phyloP scores from a whole-genome alignment of 257 asterid species.

The Gardenia jasminoides region DNA sequence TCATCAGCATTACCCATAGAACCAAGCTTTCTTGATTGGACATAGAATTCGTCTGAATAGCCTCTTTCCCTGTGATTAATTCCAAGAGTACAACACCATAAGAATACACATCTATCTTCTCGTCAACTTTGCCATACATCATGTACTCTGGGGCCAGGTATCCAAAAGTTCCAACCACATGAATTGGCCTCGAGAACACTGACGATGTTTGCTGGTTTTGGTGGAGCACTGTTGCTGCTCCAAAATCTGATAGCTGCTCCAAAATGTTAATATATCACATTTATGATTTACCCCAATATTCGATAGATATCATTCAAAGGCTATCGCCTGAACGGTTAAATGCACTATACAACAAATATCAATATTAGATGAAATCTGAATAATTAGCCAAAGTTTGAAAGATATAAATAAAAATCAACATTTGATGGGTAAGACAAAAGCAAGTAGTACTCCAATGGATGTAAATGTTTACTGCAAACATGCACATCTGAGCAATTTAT shows the following conservation, averaged over 20 bases:
- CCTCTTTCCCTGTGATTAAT: slow-evolving; percentile 80
- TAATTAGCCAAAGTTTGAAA: too few species aligned
- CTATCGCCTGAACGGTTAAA: not conserved
- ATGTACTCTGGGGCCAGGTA: slow-evolving; percentile 85
- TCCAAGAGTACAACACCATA: slow-evolving; percentile 80
- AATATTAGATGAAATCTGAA: not conserved
- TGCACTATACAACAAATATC: not conserved
- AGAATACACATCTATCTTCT: slow-evolving; percentile 80
- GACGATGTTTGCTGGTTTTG: slow-evolving; percentile 34
- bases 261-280: not conserved
- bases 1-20: slow-evolving; percentile 48
- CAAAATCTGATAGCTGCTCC: slow-evolving; percentile 67
- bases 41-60: slow-evolving; percentile 34
- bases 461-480: not conserved
- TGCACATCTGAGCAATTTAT: not conserved
- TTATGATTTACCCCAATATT: not conserved
- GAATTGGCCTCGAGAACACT: slow-evolving; percentile 36
- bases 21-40: slow-evolving; percentile 64
- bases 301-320: not conserved
- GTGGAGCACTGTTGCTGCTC: slow-evolving; percentile 52
- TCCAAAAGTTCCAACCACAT: slow-evolving; percentile 57
- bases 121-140: slow-evolving; percentile 84
- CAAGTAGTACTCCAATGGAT: not conserved
- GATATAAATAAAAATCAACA: not conserved
- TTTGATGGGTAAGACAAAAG: not conserved